Evolutionary conservation across 495 filamentous ascomycete species (phyloP).

Genomic region (Parathielavia appendiculata): DNA sequence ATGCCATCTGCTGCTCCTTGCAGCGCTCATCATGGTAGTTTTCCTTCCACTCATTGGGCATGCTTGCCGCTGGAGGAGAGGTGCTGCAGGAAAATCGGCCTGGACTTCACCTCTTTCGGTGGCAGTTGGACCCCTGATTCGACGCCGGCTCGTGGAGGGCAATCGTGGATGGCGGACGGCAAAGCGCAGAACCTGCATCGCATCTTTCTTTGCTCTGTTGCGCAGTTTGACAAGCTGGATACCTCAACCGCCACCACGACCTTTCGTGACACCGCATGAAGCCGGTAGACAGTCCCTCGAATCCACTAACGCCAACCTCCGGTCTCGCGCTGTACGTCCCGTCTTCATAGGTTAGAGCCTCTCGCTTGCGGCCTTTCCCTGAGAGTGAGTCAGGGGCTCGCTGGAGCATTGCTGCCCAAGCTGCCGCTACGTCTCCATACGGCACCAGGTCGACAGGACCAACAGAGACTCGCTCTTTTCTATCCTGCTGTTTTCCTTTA

Average conservation of each 20-base stretch:
- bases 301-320: slow-evolving; percentile 22
- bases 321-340: slow-evolving; percentile 13
- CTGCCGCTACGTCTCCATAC: slow-evolving; percentile 18
- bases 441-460: slow-evolving; percentile 6
- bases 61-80: slow-evolving; percentile 12
- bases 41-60: slow-evolving; percentile 26
- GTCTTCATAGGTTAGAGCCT: slow-evolving; percentile 1
- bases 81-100: background rate
- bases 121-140: slow-evolving; percentile 10
- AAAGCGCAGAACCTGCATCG: background rate
- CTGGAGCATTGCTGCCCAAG: slow-evolving; percentile 50
- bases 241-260: slow-evolving; percentile 13
- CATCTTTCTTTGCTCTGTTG: slow-evolving; percentile 12
- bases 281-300: slow-evolving; percentile 3
- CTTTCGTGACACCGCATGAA: slow-evolving; percentile 10
- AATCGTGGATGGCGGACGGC: background rate
- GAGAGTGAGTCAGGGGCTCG: slow-evolving; percentile 32
- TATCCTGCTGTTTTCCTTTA: slow-evolving; percentile 4
- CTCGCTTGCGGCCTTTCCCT: slow-evolving; percentile 12
- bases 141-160: background rate
- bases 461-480: background rate
- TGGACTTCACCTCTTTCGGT: slow-evolving; percentile 1
- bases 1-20: background rate
- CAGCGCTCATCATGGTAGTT: background rate
- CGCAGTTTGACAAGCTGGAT: slow-evolving; percentile 21